These are phyloP conservation scores for Amaranthus palmeri DNA, from an alignment of 148 eudicot genomes.

Conservation along the genomic window DNA sequence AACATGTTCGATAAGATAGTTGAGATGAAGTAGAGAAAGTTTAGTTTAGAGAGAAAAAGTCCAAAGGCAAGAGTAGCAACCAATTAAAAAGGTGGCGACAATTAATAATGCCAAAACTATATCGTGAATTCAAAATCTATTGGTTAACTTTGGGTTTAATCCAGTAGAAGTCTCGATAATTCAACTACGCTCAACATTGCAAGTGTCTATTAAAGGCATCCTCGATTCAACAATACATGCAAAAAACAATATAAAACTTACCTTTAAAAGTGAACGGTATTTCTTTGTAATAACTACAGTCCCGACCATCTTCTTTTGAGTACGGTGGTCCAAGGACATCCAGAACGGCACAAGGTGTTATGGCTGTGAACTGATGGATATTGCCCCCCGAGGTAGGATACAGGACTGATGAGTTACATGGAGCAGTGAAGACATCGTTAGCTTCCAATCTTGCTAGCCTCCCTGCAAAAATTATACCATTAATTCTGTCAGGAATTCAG, in stretches of 20 bases:
- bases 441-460: constrained; percentile 54
- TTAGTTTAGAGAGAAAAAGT: no score
- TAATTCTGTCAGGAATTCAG: neutral
- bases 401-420: constrained; percentile 64
- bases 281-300: constrained; percentile 64
- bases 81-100: no score
- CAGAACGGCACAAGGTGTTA: constrained; percentile 78
- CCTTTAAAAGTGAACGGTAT: constrained; percentile 32
- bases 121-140: no score
- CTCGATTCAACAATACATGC: neutral
- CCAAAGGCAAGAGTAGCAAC: no score
- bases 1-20: no score
- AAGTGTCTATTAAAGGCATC: neutral
- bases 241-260: constrained; percentile 26
- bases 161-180: no score
- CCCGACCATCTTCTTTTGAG: constrained; percentile 74
- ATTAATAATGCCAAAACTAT: no score
- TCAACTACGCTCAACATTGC: neutral
- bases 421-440: constrained; percentile 45
- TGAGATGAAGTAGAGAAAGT: no score
- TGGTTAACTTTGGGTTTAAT: no score
- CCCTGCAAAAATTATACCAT: constrained; percentile 36
- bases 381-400: constrained; percentile 92
- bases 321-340: constrained; percentile 94
- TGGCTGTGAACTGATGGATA: constrained; percentile 71